A percentile compares a stretch with the other conserved stretches of the same genome.
These are phyloP conservation scores for Fomitopsis schrenkii DNA, from an alignment of 1,284 basidiomycete species.

Conservation along the genomic window DNA sequence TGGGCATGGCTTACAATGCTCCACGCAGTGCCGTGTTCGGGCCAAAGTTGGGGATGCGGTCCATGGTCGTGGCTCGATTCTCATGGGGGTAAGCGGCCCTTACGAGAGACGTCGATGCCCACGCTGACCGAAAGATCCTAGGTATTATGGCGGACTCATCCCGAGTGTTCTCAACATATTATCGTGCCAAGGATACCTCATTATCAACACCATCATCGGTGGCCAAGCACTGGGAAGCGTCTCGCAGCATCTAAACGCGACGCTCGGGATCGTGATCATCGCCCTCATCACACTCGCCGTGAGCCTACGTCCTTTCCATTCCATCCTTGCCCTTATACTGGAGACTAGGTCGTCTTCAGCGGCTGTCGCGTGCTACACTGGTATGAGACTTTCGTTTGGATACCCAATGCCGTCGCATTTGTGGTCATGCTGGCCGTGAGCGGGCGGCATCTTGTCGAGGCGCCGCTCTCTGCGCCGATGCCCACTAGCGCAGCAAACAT, in stretches of 20 bases:
- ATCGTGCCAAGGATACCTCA: conserved; percentile 63
- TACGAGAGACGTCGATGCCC: background rate
- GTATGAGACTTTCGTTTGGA: conserved; percentile 60
- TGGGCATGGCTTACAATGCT: background rate
- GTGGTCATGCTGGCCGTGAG: conserved; percentile 62
- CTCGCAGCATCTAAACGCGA: conserved; percentile 43
- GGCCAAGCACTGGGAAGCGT: conserved; percentile 69
- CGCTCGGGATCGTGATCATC: conserved; percentile 78
- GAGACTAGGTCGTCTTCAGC: conserved; percentile 39
- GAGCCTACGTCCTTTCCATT: conserved; percentile 14
- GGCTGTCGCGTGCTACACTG: conserved; percentile 64
- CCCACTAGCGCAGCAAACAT: conserved; percentile 25
- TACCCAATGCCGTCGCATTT: conserved; percentile 65
- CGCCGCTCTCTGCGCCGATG: conserved; percentile 22
- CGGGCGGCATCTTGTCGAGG: conserved; percentile 38
- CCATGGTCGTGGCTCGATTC: conserved; percentile 61
- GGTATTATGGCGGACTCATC: conserved; percentile 59
- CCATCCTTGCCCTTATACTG: conserved; percentile 13
- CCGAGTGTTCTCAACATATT: conserved; percentile 64
- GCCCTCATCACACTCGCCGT: conserved; percentile 62
- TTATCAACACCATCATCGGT: conserved; percentile 72
- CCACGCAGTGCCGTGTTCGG: conserved; percentile 49
- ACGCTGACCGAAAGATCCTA: conserved; percentile 17
- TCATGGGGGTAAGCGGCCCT: conserved; percentile 39
- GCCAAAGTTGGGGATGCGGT: conserved; percentile 54